phyloP scores from a whole-genome alignment of 1,284 basidiomycete species.

The Fomitopsis betulina region DNA sequence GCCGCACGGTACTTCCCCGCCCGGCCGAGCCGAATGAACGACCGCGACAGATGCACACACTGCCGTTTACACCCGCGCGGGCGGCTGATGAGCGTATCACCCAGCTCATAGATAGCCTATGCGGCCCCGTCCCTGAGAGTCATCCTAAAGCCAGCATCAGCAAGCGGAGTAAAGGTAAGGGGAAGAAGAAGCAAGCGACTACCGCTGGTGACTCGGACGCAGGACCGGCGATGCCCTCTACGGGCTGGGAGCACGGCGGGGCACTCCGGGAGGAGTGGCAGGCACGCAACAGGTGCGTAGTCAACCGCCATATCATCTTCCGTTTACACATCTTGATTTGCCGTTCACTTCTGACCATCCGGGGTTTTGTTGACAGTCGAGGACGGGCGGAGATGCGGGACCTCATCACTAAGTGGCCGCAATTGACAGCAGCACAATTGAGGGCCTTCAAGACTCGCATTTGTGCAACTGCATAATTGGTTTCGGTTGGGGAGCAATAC shows the following conservation, averaged over 20 bases:
- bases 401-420: not conserved
- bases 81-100: conserved; percentile 45
- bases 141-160: conserved; percentile 1
- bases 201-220: not conserved
- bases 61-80: conserved; percentile 60
- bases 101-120: conserved; percentile 42
- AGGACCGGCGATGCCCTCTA: not conserved
- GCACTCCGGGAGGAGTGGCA: conserved; percentile 15
- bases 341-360: not conserved
- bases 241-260: conserved; percentile 13
- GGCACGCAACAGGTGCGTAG: conserved; percentile 13
- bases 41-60: conserved; percentile 45
- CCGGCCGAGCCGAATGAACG: conserved; percentile 43
- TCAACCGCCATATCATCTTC: not conserved
- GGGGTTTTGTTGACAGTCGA: not conserved
- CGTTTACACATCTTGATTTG: not conserved
- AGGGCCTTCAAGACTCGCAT: not conserved
- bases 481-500: not conserved
- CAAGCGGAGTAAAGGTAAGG: not conserved
- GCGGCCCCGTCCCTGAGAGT: not conserved
- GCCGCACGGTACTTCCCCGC: conserved; percentile 40
- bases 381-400: not conserved
- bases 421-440: not conserved
- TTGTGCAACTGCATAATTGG: not conserved
- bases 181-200: not conserved